Base-by-base conservation (phyloP, 352 stramenopile genomes). In the Salisapilia sapeloensis region DNA sequence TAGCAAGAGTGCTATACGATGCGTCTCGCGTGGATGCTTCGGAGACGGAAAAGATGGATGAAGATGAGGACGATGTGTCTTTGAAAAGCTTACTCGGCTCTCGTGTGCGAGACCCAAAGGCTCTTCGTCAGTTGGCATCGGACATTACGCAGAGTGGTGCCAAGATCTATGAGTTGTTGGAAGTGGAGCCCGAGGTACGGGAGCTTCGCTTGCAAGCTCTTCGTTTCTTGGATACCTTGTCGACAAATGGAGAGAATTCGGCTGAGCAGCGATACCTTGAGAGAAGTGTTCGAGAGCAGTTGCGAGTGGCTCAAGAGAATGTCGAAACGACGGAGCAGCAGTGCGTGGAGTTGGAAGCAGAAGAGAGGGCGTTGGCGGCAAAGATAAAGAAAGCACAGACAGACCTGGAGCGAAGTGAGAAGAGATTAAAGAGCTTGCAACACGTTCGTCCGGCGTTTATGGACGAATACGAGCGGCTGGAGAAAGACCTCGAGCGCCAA, bases 381-480 rank as follows among this genome's bases (percentile, higher is more conserved):
- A 96, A 96, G 56, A 96, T 96, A 49, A 92, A 92, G 47, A 97
- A 97, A 50, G 74, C 83, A 18, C 70, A 93, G 40, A 77, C 70
- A n/a, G 92, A 98, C 38, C 59, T 97, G 0, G 90, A 98, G 40
- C 80, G 92, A 22, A 94, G 71, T 43, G 82, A 96, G 34, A 97
- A 97, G 60, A 66, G 91, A 0, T 60, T 98, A 32, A 90, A 87
- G 52, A 76, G 76, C 33, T 51, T 94, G 37, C 74, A 96, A 40
- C 79, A 87, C 40, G 84, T 97, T 38, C 61, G 89, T 2, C 91
- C 92, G 23, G 76, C 90, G 21, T 98, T 97, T 44, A 97, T 96
- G 80, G 92, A 98, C 56, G 93, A 98, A 54, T 96, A 97, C 38
- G 92, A 98, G 40, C 93, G 95, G 57, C 70, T 98, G 12, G 91